Evolutionary conservation across 2,329 filamentous ascomycete species (phyloP), one percentile per base, ranked within the genome.

Genomic region (Didymella arachidicola): DNA sequence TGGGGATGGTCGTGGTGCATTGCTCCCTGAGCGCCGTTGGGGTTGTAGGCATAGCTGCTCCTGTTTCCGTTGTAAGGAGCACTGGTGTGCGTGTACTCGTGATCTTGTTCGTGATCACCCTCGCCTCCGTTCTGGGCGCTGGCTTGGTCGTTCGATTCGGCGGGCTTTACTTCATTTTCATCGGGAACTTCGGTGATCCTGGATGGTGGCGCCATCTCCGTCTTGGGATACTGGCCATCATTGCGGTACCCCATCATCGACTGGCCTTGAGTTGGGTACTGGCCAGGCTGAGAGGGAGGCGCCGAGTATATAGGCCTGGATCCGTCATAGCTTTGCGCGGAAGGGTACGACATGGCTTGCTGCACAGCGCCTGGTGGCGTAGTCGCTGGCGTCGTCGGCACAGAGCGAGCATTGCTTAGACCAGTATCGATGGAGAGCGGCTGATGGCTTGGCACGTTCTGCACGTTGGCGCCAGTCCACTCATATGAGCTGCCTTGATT

Each of bases 321-420:
- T 69, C 79, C 86, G 72, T 96, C 92, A 71, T 96, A 97, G 44
- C 82, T 80, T 77, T 88, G 91, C 57, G 81, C 87, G 67, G 80
- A 85, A 50, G 88, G 89, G 75, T 97, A 97, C 3, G 87, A 81
- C 84, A 97, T 92, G 71, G 85, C 88, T 68, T 92, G 90, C 66
- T 92, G 90, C 62, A 96, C 83, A 27, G 84, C 86, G 25, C 91
- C 92, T 0, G 94, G 94, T 12, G 94, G 93, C 0, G 94, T 96
- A 6, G 92, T 94, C 26, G 92, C 92, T 60, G 92, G 92, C n/a
- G 92, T 96, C 10, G 90, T 92, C 53, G 92, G 93, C 83, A 97
- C 92, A 63, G 92, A 96, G 69, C 92, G 89, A 60, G 90, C 82
- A 77, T 89, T 92, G 80, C 85, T 91, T 69, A 95, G 80, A 59